Evolutionary conservation across 257 asterid genomes (phyloP), one percentile per base, ranked within the genome.

Genomic region (Solanum sejunctum): DNA sequence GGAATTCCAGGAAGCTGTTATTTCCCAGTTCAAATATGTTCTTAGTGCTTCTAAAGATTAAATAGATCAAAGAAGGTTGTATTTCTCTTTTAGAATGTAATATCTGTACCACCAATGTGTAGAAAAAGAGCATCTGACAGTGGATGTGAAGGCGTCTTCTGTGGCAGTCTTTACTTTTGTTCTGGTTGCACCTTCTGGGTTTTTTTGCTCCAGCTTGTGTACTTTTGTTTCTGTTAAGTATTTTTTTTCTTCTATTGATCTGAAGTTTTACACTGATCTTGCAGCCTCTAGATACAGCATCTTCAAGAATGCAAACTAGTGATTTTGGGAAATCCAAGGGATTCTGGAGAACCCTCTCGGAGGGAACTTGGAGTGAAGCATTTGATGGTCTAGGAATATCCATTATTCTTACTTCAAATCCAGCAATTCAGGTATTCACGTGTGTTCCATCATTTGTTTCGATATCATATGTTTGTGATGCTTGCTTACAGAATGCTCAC

Each of bases 261-360:
- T 23, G 82, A 77, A 77, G 17, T 26, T 77, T 51, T 77, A 26
- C 85, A 85, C 71, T 70, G n/a, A 45, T 70, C 6, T 71, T 91
- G 81, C 95, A 95, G 99, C 98, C 98, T 41, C 94, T 95, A 81
- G 99, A 95, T 84, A 94, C 99, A 73, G 97, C 94, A 79, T 91
- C 99, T 78, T 93, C 99, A n/a, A 94, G 91, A 91, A 95, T 95
- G 99, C 99, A 95, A 91, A 95, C 97, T 10, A 93, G 98, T 85
- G 94, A 89, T 1, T 95, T 95, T 85, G 99, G 98, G 60, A 92
- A 94, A 90, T 94, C 99, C 11, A 93, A 92, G 88, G 97, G 99
- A 85, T 88, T 95, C 21, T 90, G 93, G 97, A 86, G 90, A 86
- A 92, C 95, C 77, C 92, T 95, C 55, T 88, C 98, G 4, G 98